phyloP scores from a whole-genome alignment of 345 rosid species.

The Acer campestre region DNA sequence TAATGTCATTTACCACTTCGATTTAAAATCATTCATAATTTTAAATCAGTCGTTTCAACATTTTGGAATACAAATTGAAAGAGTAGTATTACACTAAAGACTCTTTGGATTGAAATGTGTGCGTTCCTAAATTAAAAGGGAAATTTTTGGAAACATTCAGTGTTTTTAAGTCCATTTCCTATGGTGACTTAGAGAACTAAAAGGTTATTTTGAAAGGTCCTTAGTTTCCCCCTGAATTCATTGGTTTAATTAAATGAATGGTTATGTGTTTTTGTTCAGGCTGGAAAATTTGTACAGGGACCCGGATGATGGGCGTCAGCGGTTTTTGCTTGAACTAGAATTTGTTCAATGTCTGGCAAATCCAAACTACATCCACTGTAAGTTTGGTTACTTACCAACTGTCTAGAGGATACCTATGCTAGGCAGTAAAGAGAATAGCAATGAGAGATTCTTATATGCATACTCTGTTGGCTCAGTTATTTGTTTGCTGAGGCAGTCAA shows the following conservation, averaged over 20 bases:
- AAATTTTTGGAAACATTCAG: too few relatives aligned
- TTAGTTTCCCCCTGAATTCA: too few relatives aligned
- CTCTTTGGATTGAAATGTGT: background rate
- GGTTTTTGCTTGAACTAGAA: conserved; percentile 88
- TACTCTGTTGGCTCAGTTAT: background rate
- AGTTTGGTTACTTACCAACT: conserved; percentile 18
- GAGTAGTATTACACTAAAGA: background rate
- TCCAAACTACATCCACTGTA: conserved; percentile 96
- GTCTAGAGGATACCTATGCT: background rate
- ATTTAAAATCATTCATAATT: background rate
- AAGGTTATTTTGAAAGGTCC: too few relatives aligned
- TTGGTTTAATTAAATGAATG: background rate
- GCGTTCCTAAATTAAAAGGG: background rate
- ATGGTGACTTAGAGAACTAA: too few relatives aligned
- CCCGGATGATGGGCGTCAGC: conserved; percentile 86
- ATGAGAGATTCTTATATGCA: background rate
- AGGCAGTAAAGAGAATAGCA: background rate
- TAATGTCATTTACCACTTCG: background rate
- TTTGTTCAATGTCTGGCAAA: conserved; percentile 94
- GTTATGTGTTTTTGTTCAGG: conserved; percentile 29
- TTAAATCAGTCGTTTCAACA: background rate
- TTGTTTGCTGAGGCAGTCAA: background rate
- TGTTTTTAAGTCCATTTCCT: too few relatives aligned
- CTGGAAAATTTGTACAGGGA: conserved; percentile 66
- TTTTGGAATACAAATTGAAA: background rate